A percentile compares a stretch with the other conserved stretches of the same genome.
Conservation (phyloP, 228 moss, liverwort and hornwort genomes). For the Sphagnum fallax region DNA sequence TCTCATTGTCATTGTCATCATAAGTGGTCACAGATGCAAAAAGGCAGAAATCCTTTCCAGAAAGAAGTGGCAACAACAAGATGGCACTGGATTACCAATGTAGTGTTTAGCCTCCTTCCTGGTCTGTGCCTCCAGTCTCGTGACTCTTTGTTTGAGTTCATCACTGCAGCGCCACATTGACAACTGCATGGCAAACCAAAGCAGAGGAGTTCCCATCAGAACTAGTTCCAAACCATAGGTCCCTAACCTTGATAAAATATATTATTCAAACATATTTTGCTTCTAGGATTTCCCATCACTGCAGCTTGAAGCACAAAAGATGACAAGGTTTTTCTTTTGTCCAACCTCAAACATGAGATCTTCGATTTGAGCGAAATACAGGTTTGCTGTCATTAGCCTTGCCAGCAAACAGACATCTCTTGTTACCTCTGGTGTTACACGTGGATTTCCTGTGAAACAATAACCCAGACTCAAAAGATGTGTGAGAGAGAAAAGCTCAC, state of each 20-base stretch:
- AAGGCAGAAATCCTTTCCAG: background rate
- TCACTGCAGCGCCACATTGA: constrained; percentile 99
- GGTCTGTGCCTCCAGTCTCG: constrained; percentile 34
- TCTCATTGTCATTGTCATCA: background rate
- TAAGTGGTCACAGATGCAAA: background rate
- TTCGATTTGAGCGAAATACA: constrained; percentile 84
- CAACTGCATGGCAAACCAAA: constrained; percentile 31
- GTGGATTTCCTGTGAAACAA: constrained; percentile 65
- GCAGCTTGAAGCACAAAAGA: background rate
- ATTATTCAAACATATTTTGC: no score
- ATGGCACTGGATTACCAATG: constrained; percentile 40
- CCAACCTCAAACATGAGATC: constrained; percentile 96
- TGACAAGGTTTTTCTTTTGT: background rate
- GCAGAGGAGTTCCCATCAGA: no score
- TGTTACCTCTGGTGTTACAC: constrained; percentile 94
- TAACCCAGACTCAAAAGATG: background rate
- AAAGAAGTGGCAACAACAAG: background rate
- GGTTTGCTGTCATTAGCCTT: constrained; percentile 88
- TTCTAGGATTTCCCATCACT: no score
- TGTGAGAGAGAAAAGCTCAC: background rate
- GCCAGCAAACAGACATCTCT: constrained; percentile 89
- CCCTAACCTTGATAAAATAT: no score
- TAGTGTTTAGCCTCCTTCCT: constrained; percentile 94
- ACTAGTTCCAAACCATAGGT: no score
- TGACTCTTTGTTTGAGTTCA: constrained; percentile 73